A percentile compares a stretch with the other conserved stretches of the same genome.
phyloP scores from a whole-genome alignment of 2,329 filamentous ascomycete species.

The Pseudodiploospora longispora region DNA sequence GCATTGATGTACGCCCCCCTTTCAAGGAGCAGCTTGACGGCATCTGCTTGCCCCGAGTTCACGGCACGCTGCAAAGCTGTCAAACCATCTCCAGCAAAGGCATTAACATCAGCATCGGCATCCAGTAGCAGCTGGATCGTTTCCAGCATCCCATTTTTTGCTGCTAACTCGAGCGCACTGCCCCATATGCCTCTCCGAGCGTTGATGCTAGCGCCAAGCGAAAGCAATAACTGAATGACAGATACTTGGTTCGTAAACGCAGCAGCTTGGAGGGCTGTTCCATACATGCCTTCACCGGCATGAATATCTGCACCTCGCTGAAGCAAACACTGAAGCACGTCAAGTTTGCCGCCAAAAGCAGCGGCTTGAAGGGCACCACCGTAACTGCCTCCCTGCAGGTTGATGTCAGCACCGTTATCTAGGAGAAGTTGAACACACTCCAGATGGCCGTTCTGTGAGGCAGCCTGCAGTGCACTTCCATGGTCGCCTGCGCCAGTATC shows the following conservation, averaged over 20 bases:
- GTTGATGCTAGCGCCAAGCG: neutral
- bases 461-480: neutral
- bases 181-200: neutral
- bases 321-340: neutral
- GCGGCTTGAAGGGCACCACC: neutral
- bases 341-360: neutral
- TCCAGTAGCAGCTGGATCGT: neutral
- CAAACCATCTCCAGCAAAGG: neutral
- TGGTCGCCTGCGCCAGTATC: no score
- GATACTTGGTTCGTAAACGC: neutral
- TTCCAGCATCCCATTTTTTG: neutral
- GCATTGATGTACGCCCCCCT: no score
- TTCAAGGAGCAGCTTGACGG: no score
- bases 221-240: neutral
- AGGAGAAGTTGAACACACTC: neutral
- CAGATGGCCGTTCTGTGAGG: neutral
- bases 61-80: neutral
- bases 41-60: no score
- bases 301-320: neutral
- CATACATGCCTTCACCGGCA: neutral
- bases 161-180: neutral
- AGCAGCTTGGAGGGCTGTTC: neutral
- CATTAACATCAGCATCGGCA: neutral
- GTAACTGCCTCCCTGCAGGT: neutral
- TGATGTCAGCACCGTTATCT: neutral